phyloP scores from a whole-genome alignment of 2,329 filamentous ascomycete genomes.

The Talaromyces atroroseus region DNA sequence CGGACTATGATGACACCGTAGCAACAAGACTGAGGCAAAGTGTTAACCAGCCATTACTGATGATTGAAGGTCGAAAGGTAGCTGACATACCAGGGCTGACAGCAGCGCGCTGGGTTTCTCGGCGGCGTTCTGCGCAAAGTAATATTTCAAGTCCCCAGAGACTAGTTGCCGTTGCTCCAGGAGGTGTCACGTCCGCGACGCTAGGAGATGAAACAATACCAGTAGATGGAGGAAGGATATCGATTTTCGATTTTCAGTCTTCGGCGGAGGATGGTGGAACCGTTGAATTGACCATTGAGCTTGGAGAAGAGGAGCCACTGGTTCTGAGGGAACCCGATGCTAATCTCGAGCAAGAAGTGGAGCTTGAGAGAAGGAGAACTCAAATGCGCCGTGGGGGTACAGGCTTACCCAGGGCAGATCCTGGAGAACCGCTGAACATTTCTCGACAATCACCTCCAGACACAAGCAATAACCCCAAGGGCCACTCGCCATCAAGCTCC shows the following conservation, averaged over 20 bases:
- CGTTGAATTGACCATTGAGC: conserved; percentile 62
- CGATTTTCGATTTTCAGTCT: conserved; percentile 69
- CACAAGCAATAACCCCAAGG: conserved; percentile 17
- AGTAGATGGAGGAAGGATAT: conserved; percentile 70
- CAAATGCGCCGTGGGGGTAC: conserved; percentile 54
- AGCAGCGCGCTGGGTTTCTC: conserved; percentile 66
- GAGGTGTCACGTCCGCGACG: conserved; percentile 55
- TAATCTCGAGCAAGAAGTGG: conserved; percentile 71
- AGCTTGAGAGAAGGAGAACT: conserved; percentile 69
- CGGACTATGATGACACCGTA: not conserved
- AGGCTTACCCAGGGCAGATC: conserved; percentile 42
- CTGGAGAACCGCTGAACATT: conserved; percentile 16
- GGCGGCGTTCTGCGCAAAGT: conserved; percentile 49
- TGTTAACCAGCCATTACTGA: conserved; percentile 54
- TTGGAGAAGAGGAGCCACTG: conserved; percentile 65
- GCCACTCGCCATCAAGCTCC: conserved; percentile 22
- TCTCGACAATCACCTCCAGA: conserved; percentile 23
- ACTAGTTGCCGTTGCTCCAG: conserved; percentile 67
- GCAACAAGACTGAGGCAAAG: conserved; percentile 29
- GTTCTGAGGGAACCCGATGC: conserved; percentile 66
- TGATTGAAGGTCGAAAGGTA: conserved; percentile 63
- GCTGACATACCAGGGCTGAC: conserved; percentile 61
- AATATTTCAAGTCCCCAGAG: conserved; percentile 26
- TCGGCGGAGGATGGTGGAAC: conserved; percentile 51
- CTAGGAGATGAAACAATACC: conserved; percentile 69